A percentile compares a stretch with the other conserved stretches of the same genome.
Evolutionary conservation across 2,329 filamentous ascomycete species (phyloP).

Genomic region (Colletotrichum costaricense): DNA sequence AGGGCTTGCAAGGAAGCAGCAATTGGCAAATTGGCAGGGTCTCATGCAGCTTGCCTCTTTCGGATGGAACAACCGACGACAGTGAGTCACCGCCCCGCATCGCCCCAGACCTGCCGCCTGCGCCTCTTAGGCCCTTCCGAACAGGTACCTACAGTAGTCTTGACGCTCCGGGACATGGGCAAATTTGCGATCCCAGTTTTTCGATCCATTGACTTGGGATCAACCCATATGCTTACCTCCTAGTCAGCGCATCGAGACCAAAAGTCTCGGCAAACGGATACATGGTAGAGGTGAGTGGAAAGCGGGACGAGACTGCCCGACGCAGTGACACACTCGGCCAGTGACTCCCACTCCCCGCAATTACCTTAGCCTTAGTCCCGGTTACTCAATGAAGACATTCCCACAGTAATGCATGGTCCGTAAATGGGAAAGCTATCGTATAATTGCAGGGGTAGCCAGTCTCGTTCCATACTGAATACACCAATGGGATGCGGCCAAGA

Average conservation of each 20-base stretch:
- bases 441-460: neutral
- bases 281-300: neutral
- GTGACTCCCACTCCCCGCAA: constrained; percentile 1
- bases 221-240: too few relatives aligned
- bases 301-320: neutral
- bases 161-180: neutral
- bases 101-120: neutral
- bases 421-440: neutral
- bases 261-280: too few relatives aligned
- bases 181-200: neutral
- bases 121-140: neutral
- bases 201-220: neutral
- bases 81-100: neutral
- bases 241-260: too few relatives aligned
- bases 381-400: neutral
- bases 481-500: neutral
- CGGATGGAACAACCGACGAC: neutral
- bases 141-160: neutral
- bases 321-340: constrained; percentile 5
- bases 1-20: neutral
- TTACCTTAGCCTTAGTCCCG: neutral
- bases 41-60: neutral
- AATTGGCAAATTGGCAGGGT: neutral
- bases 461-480: neutral
- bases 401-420: neutral